Evolutionary conservation across 2,329 filamentous ascomycete genomes (phyloP), one percentile per base, ranked within the genome.

Genomic region (Hypoxylon sp.): DNA sequence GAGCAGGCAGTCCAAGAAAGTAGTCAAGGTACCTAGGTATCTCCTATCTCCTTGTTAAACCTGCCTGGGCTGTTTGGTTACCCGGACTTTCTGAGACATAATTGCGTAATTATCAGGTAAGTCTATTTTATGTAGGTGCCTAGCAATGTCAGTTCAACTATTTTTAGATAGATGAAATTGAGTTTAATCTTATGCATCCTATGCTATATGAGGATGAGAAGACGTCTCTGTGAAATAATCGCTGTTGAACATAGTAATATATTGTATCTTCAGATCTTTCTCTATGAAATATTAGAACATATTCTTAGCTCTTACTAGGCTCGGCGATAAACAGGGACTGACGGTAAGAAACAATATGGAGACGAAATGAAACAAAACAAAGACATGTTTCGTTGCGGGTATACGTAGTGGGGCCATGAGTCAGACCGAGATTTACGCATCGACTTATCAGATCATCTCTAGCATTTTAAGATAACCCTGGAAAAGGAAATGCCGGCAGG

Each of bases 401-500:
- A 28, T 28, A n/a, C n/a, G n/a, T n/a, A 28, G 38, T 10, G 38
- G 38, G 38, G 17, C 3, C 32, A 41, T 53, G 50, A 23, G 19
- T 53, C 19, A 53, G 32, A 21, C 32, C n/a, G 38, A 41, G 28
- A 30, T 30, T 30, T 38, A 53, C 10, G 11, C 49, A n/a, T 38
- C 25, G n/a, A 32, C 25, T 55, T 41, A 49, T 62, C 30, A 32
- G 41, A 55, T 53, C 36, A 46, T 58, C 43, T 58, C 28, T 30
- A 30, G 1, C 28, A 30, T 30, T 30, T 30, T 30, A 30, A 30
- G 28, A 30, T 30, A 6, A 30, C 7, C 11, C 21, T 30, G 14
- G 25, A 7, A 14, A 48, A 36, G 2, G 3, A 51, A 23, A 19
- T 65, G 43, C 49, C 53, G 63, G 59, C 55, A 58, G 66, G 59